phyloP scores from a whole-genome alignment of 306 rosid species.

The Dryas alaskensis region DNA sequence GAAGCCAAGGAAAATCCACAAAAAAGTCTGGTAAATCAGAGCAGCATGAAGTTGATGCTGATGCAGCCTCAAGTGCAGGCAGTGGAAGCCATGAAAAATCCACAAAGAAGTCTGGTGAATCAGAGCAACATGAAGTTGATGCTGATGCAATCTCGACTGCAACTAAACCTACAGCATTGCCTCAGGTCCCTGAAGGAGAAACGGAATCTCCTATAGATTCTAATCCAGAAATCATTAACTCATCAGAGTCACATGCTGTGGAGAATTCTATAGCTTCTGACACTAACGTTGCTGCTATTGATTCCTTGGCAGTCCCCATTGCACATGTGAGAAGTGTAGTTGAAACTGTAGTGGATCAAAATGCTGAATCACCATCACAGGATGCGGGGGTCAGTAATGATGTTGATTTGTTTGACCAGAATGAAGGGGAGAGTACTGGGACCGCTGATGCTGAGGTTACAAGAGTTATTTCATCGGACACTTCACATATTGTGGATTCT shows the following conservation, averaged over 20 bases:
- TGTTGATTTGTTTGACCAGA: constrained; percentile 29
- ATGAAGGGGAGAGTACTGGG: constrained; percentile 32
- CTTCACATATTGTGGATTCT: constrained; percentile 35
- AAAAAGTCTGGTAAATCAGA: constrained; percentile 50
- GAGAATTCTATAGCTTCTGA: constrained; percentile 37
- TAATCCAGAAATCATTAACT: constrained; percentile 25
- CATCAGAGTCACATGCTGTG: constrained; percentile 41
- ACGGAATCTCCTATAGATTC: constrained; percentile 35
- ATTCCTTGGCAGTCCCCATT: constrained; percentile 29
- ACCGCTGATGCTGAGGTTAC: constrained; percentile 29
- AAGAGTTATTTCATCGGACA: constrained; percentile 22
- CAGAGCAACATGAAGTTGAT: constrained; percentile 53
- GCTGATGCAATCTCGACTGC: constrained; percentile 39
- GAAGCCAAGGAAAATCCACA: constrained; percentile 66
- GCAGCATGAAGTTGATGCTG: constrained; percentile 52
- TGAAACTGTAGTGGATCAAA: constrained; percentile 33
- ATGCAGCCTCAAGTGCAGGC: constrained; percentile 45
- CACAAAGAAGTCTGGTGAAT: constrained; percentile 48
- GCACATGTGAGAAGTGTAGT: constrained; percentile 20
- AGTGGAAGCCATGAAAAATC: constrained; percentile 73
- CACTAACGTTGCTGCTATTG: constrained; percentile 27
- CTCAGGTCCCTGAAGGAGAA: constrained; percentile 47
- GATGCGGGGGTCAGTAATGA: constrained; percentile 34
- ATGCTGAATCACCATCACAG: constrained; percentile 31
- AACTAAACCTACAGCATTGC: constrained; percentile 26